phyloP scores from a whole-genome alignment of 73 alveolate species.

The Uronychia binucleata region DNA sequence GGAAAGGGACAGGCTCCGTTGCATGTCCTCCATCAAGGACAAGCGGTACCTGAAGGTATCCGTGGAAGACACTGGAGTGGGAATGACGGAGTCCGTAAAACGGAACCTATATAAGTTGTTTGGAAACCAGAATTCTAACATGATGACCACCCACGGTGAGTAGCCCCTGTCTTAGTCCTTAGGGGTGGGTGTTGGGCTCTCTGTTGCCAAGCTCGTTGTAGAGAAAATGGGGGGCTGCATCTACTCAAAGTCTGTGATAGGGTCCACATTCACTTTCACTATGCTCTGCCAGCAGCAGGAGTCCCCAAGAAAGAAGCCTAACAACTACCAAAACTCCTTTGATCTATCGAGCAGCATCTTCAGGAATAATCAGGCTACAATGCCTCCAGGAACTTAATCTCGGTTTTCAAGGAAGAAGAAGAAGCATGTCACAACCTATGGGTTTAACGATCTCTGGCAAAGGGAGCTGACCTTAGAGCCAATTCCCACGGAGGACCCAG shows the following conservation, averaged over 20 bases:
- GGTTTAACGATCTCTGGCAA: too few relatives aligned
- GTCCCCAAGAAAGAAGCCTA: not conserved
- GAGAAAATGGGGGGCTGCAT: not conserved
- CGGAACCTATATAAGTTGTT: not conserved
- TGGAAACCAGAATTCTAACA: not conserved
- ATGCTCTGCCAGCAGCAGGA: not conserved
- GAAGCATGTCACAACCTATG: too few relatives aligned
- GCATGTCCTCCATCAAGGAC: not conserved
- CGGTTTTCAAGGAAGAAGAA: too few relatives aligned
- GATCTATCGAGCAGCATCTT: too few relatives aligned
- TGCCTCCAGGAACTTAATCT: too few relatives aligned
- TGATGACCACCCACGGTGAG: not conserved
- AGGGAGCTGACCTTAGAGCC: too few relatives aligned
- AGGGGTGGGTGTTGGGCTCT: not conserved
- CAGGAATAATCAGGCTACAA: too few relatives aligned
- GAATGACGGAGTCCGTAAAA: not conserved
- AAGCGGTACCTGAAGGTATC: not conserved
- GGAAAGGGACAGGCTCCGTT: not conserved
- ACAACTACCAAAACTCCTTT: too few relatives aligned
- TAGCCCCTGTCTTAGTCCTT: too few relatives aligned
- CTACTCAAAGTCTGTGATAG: not conserved
- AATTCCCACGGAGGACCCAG: too few relatives aligned
- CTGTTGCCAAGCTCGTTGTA: not conserved
- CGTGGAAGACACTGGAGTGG: not conserved
- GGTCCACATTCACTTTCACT: not conserved